These are phyloP conservation scores for Protea cynaroides DNA, from an alignment of 164 flowering plant species.

Conservation along the genomic window DNA sequence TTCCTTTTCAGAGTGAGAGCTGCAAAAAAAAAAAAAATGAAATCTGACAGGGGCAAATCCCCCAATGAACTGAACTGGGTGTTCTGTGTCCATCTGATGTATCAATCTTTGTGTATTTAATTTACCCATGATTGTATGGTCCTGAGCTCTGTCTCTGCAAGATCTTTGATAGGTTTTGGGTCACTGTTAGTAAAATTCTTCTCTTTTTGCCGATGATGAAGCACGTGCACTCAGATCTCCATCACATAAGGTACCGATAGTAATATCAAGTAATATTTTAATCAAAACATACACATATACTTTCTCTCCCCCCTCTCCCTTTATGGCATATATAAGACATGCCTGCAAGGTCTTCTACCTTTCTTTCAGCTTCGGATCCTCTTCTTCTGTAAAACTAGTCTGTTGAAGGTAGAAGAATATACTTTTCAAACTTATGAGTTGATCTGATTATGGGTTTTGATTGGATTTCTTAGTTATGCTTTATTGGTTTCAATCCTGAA, in stretches of 20 bases:
- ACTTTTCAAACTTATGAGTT: background rate
- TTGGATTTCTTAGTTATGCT: background rate
- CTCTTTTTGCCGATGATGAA: slow-evolving; percentile 37
- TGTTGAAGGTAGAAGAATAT: background rate
- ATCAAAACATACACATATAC: slow-evolving; percentile 11
- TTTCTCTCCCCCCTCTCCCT: slow-evolving; percentile 16
- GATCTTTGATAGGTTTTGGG: slow-evolving; percentile 24
- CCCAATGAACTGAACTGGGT: slow-evolving; percentile 8
- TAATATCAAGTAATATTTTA: slow-evolving; percentile 19
- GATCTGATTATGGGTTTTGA: slow-evolving; percentile 1
- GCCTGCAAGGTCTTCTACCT: slow-evolving; percentile 1
- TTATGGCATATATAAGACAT: slow-evolving; percentile 12
- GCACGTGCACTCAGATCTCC: slow-evolving; percentile 59
- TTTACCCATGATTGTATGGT: slow-evolving; percentile 8
- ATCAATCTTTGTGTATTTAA: slow-evolving; percentile 8
- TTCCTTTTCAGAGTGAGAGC: slow-evolving; percentile 35
- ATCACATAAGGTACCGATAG: slow-evolving; percentile 36
- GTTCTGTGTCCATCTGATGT: slow-evolving; percentile 8
- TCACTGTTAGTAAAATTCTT: slow-evolving; percentile 24
- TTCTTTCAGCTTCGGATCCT: slow-evolving; percentile 12
- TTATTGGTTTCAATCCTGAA: background rate
- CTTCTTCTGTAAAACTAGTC: background rate
- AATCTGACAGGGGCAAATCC: slow-evolving; percentile 40
- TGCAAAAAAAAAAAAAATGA: slow-evolving; percentile 41
- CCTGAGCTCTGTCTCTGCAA: slow-evolving; percentile 21